Evolutionary conservation across 75 land plant species (phyloP), one percentile per base, ranked within the genome.

Genomic region (Picea sitchensis): DNA sequence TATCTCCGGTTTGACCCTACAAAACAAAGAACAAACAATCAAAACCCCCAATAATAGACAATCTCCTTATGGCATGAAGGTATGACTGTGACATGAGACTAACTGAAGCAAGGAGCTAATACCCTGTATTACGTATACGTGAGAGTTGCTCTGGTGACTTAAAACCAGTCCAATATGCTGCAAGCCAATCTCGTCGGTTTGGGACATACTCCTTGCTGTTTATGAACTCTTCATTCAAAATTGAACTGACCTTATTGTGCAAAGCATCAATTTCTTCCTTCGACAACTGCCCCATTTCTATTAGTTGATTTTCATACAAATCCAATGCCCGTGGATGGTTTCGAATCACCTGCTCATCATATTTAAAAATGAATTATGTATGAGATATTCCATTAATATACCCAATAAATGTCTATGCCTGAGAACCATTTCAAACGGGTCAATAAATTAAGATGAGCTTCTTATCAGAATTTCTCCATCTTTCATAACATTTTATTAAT

Each of bases 81-180:
- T 51, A 47, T n/a, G 41, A 26, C 34, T 51, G 31, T n/a, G 41
- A 26, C 34, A 41, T 26, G 57, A 64, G 8, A 15, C 23, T 13
- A 21, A 65, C 26, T 26, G 38, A 57, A 13, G 61, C 56, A 60
- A 30, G 58, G 51, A 41, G 34, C 26, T 36, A 76, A 77, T 85
- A 96, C 99, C 99, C 99, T 71, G 99, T 96, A 79, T 96, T 93
- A 58, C 92, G 88, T 17, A 95, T 77, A 54, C 96, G 92, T 17
- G 99, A 96, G 31, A 95, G 76, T 82, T 96, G 99, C 77, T 95
- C 99, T 62, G 99, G 99, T 44, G 98, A 90, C 82, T 96, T 96
- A 84, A 95, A 96, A 32, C 98, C 99, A 78, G 98, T 15, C 99
- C 99, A 95, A 77, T 88, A 93, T 61, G 98, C 94, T 61, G 98